Conservation (phyloP, 306 rosid species). For the Cucumis hystrix region DNA sequence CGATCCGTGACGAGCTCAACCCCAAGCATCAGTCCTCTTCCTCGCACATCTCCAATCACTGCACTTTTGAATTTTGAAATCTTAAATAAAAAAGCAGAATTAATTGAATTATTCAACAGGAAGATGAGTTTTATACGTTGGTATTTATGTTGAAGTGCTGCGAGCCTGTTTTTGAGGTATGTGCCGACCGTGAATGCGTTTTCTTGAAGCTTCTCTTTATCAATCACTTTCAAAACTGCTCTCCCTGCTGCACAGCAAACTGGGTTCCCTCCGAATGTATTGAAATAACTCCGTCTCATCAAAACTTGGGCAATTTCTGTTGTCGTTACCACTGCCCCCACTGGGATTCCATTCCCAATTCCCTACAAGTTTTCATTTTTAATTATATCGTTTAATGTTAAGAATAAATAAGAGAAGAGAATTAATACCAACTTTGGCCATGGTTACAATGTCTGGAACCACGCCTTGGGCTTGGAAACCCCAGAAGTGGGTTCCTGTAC, state of each 20-base stretch:
- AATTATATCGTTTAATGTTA: no score
- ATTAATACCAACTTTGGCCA: slow-evolving; percentile 53
- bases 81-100: background rate
- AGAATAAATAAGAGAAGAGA: no score
- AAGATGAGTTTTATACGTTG: slow-evolving; percentile 26
- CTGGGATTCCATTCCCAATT: slow-evolving; percentile 89
- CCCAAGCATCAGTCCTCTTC: slow-evolving; percentile 82
- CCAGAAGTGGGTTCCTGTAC: slow-evolving; percentile 95
- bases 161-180: slow-evolving; percentile 55
- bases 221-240: slow-evolving; percentile 73
- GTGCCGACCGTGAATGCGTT: slow-evolving; percentile 67
- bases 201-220: slow-evolving; percentile 72
- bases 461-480: slow-evolving; percentile 87
- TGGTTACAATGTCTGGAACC: slow-evolving; percentile 82
- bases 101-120: no score
- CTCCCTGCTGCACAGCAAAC: slow-evolving; percentile 82
- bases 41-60: slow-evolving; percentile 89
- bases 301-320: slow-evolving; percentile 66
- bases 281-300: slow-evolving; percentile 58
- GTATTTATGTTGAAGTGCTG: slow-evolving; percentile 48
- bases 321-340: slow-evolving; percentile 91
- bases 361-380: slow-evolving; percentile 20
- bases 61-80: background rate
- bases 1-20: slow-evolving; percentile 81
- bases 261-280: slow-evolving; percentile 94